phyloP scores from a whole-genome alignment of 805 yeast species.

The Starmerella riodocensis region DNA sequence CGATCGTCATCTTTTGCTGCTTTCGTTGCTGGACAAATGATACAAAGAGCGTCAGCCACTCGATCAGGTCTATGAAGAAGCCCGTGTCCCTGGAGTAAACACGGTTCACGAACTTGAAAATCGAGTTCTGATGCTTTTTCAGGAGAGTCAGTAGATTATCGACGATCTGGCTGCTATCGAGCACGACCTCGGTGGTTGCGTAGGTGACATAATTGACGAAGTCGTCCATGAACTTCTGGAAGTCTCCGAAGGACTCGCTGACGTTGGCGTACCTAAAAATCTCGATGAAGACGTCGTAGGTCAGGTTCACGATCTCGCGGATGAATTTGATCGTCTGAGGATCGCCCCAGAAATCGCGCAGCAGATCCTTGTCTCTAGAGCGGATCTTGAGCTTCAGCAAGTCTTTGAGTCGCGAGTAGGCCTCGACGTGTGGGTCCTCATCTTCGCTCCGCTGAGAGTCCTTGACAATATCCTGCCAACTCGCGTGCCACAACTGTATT shows the following conservation, averaged over 20 bases:
- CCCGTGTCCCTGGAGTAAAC: slow-evolving; percentile 68
- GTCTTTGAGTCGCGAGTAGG: slow-evolving; percentile 45
- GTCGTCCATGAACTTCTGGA: slow-evolving; percentile 56
- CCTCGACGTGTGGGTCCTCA: slow-evolving; percentile 28
- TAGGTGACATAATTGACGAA: slow-evolving; percentile 44
- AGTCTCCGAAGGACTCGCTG: slow-evolving; percentile 48
- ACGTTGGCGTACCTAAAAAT: slow-evolving; percentile 56
- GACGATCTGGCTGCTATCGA: slow-evolving; percentile 51
- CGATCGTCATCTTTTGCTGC: slow-evolving; percentile 32
- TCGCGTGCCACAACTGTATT: slow-evolving; percentile 25
- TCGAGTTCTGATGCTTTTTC: slow-evolving; percentile 55
- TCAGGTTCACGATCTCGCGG: slow-evolving; percentile 56
- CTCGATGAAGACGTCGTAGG: slow-evolving; percentile 60
- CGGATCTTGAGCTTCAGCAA: slow-evolving; percentile 52
- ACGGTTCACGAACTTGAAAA: slow-evolving; percentile 65
- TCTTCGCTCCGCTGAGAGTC: slow-evolving; percentile 18
- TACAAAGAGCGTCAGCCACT: slow-evolving; percentile 61
- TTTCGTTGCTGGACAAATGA: slow-evolving; percentile 50
- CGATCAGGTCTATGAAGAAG: slow-evolving; percentile 55
- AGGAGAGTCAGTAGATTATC: slow-evolving; percentile 51
- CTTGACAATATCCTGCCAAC: slow-evolving; percentile 29
- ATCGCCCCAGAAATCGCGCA: slow-evolving; percentile 74
- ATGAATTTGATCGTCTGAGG: slow-evolving; percentile 65
- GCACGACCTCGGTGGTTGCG: slow-evolving; percentile 36
- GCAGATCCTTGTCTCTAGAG: slow-evolving; percentile 58